Conservation (phyloP, 192 early-diverging fungal genomes). For the Phlyctochytrium planicorne region DNA sequence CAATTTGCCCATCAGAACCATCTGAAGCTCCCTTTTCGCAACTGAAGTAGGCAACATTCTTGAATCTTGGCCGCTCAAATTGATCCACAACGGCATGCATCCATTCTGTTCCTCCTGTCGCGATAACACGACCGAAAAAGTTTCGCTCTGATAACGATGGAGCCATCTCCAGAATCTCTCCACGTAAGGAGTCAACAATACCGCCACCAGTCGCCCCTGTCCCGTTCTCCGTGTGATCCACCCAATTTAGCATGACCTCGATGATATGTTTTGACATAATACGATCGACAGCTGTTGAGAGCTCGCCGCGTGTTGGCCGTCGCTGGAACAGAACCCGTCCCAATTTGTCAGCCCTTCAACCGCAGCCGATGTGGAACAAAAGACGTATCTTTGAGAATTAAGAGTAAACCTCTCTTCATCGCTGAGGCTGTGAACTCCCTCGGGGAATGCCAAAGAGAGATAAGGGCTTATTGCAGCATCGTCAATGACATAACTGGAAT, state of each 20-base stretch:
- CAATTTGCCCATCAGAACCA: no score
- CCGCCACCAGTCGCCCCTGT: not conserved
- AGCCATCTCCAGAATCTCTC: slow-evolving; percentile 1
- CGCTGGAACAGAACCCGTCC: not conserved
- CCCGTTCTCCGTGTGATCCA: not conserved
- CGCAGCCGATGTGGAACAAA: not conserved
- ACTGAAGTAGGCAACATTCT: not conserved
- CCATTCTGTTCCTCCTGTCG: not conserved
- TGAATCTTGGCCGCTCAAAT: not conserved
- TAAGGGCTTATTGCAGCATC: not conserved
- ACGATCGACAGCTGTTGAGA: not conserved
- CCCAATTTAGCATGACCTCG: not conserved
- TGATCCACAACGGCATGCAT: not conserved
- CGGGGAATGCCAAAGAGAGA: not conserved
- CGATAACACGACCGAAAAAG: not conserved
- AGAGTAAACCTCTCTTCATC: not conserved
- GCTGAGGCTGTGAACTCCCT: not conserved
- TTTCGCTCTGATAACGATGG: not conserved
- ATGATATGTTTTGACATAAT: not conserved
- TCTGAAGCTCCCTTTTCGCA: no score
- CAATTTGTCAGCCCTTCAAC: not conserved
- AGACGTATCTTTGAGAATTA: not conserved
- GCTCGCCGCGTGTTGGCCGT: not conserved
- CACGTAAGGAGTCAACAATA: not conserved
- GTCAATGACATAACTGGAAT: slow-evolving; percentile 1